phyloP scores from a whole-genome alignment of 208 protist genomes.

The Leishmania turanica region DNA sequence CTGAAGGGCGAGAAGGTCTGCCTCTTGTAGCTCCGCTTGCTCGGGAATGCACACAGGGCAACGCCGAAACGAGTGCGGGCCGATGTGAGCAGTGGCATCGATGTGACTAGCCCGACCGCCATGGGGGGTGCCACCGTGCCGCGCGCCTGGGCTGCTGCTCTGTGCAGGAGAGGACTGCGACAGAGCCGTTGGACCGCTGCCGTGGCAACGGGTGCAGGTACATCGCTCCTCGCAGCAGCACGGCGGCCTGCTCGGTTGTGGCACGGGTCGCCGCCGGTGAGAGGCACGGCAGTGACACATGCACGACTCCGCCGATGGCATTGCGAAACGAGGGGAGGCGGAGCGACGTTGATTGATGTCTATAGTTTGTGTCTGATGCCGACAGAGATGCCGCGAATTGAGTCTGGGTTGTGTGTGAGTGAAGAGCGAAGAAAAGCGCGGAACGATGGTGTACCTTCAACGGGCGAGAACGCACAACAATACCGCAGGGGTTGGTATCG shows the following conservation, averaged over 20 bases:
- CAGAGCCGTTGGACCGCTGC: not conserved
- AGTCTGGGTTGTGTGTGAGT: not conserved
- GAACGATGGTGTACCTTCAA: not conserved
- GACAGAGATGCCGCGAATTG: not conserved
- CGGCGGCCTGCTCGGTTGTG: slow-evolving; percentile 18
- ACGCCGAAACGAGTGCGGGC: slow-evolving; percentile 15
- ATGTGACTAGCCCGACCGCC: not conserved
- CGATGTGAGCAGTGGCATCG: not conserved
- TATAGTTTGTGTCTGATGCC: not conserved
- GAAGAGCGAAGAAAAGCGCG: not conserved
- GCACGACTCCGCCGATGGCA: slow-evolving; percentile 7
- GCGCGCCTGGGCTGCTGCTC: slow-evolving; percentile 1
- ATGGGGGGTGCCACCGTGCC: not conserved
- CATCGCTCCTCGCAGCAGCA: slow-evolving; percentile 68
- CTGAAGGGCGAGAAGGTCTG: slow-evolving; percentile 53
- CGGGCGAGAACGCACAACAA: not conserved
- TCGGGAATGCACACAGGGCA: slow-evolving; percentile 63
- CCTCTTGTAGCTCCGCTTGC: slow-evolving; percentile 57
- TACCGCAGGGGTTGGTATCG: not conserved
- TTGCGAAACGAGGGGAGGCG: not conserved
- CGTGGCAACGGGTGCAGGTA: slow-evolving; percentile 33
- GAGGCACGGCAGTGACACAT: slow-evolving; percentile 8
- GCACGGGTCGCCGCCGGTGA: not conserved
- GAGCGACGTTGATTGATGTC: not conserved
- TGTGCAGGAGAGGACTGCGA: not conserved